Evolutionary conservation across 164 flowering plant genomes (phyloP).

Genomic region (Dillenia turbinata): DNA sequence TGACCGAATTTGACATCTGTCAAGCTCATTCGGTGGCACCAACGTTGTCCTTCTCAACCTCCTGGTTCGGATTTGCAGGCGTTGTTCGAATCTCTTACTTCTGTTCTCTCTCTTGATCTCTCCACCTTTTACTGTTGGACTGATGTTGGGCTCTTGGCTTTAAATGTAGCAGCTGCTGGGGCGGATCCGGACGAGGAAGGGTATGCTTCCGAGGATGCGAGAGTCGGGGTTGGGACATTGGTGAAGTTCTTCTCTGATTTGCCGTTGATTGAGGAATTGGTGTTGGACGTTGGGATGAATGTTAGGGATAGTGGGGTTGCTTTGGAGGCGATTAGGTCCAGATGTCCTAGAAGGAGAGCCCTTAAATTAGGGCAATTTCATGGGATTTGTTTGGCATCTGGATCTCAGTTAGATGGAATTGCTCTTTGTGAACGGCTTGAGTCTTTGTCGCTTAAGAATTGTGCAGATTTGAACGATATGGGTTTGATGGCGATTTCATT

Average conservation of each 20-base stretch:
- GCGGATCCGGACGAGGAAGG: conserved; percentile 43
- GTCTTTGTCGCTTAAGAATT: conserved; percentile 57
- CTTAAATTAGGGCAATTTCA: conserved; percentile 81
- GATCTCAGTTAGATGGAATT: conserved; percentile 61
- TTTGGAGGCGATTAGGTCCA: conserved; percentile 50
- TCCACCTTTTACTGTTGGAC: conserved; percentile 85
- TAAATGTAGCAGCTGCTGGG: conserved; percentile 30
- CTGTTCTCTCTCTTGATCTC: conserved; percentile 48
- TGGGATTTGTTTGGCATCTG: conserved; percentile 60
- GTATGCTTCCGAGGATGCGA: conserved; percentile 45
- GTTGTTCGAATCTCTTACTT: conserved; percentile 28
- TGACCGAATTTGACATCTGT: conserved; percentile 47
- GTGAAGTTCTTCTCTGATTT: conserved; percentile 50
- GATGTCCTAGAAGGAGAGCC: conserved; percentile 48
- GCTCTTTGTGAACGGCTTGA: conserved; percentile 61
- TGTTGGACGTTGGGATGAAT: conserved; percentile 66
- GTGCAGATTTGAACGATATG: conserved; percentile 64
- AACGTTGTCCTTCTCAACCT: conserved; percentile 31
- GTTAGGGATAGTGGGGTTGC: conserved; percentile 56
- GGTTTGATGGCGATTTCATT: conserved; percentile 65
- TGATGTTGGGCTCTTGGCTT: too few relatives aligned
- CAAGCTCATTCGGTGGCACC: conserved; percentile 91
- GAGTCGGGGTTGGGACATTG: conserved; percentile 36
- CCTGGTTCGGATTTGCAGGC: conserved; percentile 57
- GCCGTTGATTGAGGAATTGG: conserved; percentile 56